A percentile compares a stretch with the other conserved stretches of the same genome.
Conservation (phyloP, 352 stramenopile genomes). For the Phytophthora foliorum region DNA sequence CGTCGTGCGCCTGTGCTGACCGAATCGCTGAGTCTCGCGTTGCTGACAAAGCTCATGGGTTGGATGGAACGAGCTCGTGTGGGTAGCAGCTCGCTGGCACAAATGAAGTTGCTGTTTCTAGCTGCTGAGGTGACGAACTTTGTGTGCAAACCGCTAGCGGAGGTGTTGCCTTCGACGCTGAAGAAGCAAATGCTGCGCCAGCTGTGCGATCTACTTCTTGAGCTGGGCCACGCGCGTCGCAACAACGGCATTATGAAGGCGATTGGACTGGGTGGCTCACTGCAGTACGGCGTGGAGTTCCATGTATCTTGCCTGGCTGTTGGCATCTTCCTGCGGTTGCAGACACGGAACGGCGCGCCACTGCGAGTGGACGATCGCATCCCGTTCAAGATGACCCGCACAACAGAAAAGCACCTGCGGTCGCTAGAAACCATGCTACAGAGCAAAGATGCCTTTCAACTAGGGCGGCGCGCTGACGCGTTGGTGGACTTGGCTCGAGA, state of each 20-base stretch:
- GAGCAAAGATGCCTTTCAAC: conserved; percentile 82
- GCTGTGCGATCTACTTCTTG: conserved; percentile 67
- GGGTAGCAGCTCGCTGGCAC: conserved; percentile 55
- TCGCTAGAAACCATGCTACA: conserved; percentile 77
- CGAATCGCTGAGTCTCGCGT: conserved; percentile 72
- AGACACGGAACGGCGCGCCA: conserved; percentile 76
- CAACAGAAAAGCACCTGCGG: conserved; percentile 80
- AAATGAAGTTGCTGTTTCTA: conserved; percentile 88
- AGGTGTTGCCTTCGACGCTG: conserved; percentile 62
- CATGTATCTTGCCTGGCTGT: conserved; percentile 79
- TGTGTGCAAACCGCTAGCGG: conserved; percentile 63
- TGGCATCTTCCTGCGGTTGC: conserved; percentile 81
- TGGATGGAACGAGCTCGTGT: conserved; percentile 82
- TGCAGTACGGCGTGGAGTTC: conserved; percentile 84
- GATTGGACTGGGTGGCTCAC: conserved; percentile 79
- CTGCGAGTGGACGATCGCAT: conserved; percentile 81
- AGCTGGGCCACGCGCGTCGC: conserved; percentile 71
- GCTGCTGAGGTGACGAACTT: conserved; percentile 84
- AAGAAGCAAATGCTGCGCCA: conserved; percentile 88
- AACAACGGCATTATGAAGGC: conserved; percentile 90
- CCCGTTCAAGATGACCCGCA: conserved; percentile 84
- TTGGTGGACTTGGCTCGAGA: conserved; percentile 76
- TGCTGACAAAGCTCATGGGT: conserved; percentile 74
- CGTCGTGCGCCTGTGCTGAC: conserved; percentile 68
- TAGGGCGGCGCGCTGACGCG: conserved; percentile 79